Evolutionary conservation across 2,329 filamentous ascomycete genomes (phyloP).

Genomic region (Pezicula carpinea): DNA sequence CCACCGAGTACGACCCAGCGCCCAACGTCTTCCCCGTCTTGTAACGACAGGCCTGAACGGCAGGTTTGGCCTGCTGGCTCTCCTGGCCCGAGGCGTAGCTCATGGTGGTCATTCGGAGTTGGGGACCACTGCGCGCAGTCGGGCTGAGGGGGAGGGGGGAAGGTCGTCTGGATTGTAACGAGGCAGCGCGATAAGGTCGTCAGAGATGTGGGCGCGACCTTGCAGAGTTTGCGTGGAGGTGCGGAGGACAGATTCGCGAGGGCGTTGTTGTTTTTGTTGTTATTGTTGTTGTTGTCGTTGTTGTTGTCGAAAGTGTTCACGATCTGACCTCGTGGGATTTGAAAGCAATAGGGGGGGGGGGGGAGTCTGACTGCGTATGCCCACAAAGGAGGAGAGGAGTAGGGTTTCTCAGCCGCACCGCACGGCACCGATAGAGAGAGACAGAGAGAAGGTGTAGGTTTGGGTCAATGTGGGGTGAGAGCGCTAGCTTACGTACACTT

Average conservation of each 20-base stretch:
- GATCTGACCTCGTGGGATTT: neutral
- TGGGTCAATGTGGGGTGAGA: neutral
- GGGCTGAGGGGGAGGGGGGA: neutral
- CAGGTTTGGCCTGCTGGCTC: constrained; percentile 34
- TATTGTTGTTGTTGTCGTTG: too few relatives aligned
- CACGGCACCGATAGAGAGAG: neutral
- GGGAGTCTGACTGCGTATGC: neutral
- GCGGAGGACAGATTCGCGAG: neutral
- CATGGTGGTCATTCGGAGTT: neutral
- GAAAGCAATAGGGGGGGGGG: neutral
- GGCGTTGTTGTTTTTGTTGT: too few relatives aligned
- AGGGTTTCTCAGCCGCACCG: neutral
- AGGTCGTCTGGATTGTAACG: neutral
- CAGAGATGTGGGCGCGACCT: neutral
- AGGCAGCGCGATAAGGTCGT: neutral
- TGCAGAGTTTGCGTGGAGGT: neutral
- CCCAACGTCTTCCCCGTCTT: constrained; percentile 98
- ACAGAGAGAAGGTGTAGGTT: too few relatives aligned
- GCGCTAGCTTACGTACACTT: neutral
- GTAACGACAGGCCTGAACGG: constrained; percentile 93
- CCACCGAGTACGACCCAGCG: constrained; percentile 94
- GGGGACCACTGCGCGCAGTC: neutral
- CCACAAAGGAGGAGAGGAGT: neutral
- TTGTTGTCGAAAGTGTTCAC: too few relatives aligned
- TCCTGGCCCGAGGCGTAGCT: neutral